Percentiles rank a stretch among this genome's conserved stretches.
phyloP scores from a whole-genome alignment of 371 early-diverging fungal genomes.

The Batkoa obscura region DNA sequence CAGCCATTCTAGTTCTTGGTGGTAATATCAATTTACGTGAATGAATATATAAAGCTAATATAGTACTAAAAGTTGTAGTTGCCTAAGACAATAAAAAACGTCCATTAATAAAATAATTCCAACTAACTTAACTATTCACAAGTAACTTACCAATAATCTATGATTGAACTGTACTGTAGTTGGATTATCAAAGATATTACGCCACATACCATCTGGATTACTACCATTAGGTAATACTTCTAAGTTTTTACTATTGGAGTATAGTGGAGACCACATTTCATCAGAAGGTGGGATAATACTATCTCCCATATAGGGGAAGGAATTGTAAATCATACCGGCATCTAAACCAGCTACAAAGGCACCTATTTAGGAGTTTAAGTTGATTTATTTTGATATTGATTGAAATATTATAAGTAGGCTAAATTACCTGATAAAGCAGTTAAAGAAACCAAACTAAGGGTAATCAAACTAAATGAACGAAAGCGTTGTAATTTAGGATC shows the following conservation, averaged over 20 bases:
- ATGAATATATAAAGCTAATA: constrained; percentile 48
- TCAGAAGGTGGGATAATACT: constrained; percentile 41
- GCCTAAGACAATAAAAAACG: constrained; percentile 24
- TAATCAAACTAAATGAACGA: constrained; percentile 34
- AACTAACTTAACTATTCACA: background rate
- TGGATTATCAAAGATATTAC: constrained; percentile 83
- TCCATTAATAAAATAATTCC: background rate
- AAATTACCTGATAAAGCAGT: constrained; percentile 64
- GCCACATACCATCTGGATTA: constrained; percentile 21
- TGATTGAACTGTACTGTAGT: constrained; percentile 90
- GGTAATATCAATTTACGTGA: constrained; percentile 56
- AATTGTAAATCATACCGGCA: constrained; percentile 89
- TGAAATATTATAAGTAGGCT: background rate
- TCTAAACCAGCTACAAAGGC: constrained; percentile 94
- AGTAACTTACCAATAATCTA: constrained; percentile 45
- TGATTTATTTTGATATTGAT: constrained; percentile 1
- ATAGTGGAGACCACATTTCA: constrained; percentile 46
- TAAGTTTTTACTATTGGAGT: constrained; percentile 12
- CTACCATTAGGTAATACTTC: constrained; percentile 12
- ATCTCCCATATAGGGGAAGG: constrained; percentile 81
- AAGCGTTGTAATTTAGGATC: constrained; percentile 21
- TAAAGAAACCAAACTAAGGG: constrained; percentile 50
- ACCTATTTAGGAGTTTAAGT: constrained; percentile 11
- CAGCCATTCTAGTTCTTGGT: constrained; percentile 34
- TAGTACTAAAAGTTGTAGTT: constrained; percentile 51